phyloP scores from a whole-genome alignment of 768 basidiomycete genomes.

The Mycena olivaceomarginata region DNA sequence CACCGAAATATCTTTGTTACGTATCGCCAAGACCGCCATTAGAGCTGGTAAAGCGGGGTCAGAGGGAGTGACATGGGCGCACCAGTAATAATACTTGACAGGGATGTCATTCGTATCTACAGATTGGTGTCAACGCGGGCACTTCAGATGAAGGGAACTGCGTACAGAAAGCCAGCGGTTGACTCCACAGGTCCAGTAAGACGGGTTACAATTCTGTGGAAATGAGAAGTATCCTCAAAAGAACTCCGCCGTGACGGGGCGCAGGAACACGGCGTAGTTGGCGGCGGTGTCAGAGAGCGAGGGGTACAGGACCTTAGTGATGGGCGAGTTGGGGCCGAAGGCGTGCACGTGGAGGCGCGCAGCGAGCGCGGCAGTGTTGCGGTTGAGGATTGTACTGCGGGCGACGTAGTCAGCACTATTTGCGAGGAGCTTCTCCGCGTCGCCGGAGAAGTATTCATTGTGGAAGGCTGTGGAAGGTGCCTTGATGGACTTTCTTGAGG shows the following conservation, averaged over 20 bases:
- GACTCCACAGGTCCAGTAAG: too few relatives aligned
- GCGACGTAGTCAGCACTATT: constrained; percentile 85
- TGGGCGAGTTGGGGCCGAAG: constrained; percentile 53
- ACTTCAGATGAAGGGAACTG: too few relatives aligned
- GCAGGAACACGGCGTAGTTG: neutral
- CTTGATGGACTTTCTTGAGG: constrained; percentile 67
- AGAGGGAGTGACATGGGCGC: too few relatives aligned
- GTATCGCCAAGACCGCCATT: too few relatives aligned
- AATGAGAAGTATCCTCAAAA: too few relatives aligned
- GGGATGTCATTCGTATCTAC: too few relatives aligned
- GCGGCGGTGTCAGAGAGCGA: constrained; percentile 1
- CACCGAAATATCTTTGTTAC: too few relatives aligned
- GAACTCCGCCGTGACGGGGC: neutral
- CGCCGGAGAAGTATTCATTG: constrained; percentile 83
- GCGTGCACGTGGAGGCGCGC: constrained; percentile 67
- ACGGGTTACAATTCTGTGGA: too few relatives aligned
- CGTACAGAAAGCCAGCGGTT: too few relatives aligned
- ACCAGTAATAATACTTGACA: too few relatives aligned
- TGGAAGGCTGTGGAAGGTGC: constrained; percentile 77
- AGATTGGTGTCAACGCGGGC: too few relatives aligned
- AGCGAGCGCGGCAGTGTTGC: constrained; percentile 81
- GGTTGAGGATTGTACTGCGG: constrained; percentile 77
- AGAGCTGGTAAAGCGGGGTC: too few relatives aligned
- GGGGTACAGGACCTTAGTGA: neutral
- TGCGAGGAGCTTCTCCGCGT: constrained; percentile 88